Conservation (phyloP, 78 protist species). For the Dictyostelium intermedium region DNA sequence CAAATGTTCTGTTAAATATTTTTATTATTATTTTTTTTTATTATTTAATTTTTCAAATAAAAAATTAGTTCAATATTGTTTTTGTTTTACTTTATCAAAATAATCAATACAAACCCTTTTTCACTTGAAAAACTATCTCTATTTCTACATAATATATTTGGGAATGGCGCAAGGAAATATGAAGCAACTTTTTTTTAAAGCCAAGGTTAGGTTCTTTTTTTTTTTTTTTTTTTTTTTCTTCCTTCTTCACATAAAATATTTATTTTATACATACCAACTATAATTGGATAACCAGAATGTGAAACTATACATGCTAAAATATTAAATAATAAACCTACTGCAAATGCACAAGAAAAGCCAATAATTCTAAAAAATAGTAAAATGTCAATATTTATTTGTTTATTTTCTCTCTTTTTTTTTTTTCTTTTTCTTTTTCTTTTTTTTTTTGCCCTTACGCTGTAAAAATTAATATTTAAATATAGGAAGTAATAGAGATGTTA, state of each 20-base stretch:
- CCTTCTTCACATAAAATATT: not conserved
- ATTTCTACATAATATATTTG: constrained; percentile 39
- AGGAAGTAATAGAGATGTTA: not conserved
- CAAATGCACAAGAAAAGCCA: constrained; percentile 67
- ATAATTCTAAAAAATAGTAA: constrained; percentile 21
- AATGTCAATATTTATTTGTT: not conserved
- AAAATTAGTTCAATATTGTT: no score
- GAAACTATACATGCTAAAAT: constrained; percentile 70
- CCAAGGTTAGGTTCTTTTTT: not conserved
- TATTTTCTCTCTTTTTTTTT: not conserved
- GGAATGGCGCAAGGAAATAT: constrained; percentile 71
- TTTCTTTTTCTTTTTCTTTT: not conserved
- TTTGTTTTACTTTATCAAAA: not conserved
- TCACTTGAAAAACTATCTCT: constrained; percentile 65
- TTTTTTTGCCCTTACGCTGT: not conserved
- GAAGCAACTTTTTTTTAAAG: constrained; percentile 7
- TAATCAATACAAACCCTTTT: constrained; percentile 6
- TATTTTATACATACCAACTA: constrained; percentile 13
- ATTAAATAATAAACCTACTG: constrained; percentile 61
- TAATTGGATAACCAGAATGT: constrained; percentile 68
- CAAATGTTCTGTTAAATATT: not conserved
- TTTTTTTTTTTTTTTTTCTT: not conserved
- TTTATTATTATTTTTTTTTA: not conserved
- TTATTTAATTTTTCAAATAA: no score
- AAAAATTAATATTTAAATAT: no score